Evolutionary conservation across 2,329 filamentous ascomycete species (phyloP), one percentile per base, ranked within the genome.

Genomic region (Triangularia setosa): DNA sequence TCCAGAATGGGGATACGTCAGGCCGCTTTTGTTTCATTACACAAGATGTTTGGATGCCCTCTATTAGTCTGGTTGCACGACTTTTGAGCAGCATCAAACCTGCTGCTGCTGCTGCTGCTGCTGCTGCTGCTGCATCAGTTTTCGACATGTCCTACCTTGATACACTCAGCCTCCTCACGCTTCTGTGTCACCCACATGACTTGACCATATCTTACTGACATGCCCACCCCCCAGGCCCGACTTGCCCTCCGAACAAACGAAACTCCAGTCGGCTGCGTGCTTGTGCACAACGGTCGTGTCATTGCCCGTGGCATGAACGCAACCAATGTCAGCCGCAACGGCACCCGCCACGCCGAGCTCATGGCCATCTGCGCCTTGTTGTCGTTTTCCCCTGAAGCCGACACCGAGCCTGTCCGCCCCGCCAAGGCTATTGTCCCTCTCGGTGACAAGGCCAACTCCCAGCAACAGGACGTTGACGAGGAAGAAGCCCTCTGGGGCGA

Each of bases 281-380:
- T 99, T 61, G 93, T 98, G 23, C 85, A 93, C 74, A 79, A 91
- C 27, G 89, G 87, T 69, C 83, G 87, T 70, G 84, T 97, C 68
- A 93, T 99, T 69, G 93, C 92, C 52, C 86, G 85, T 68, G 95
- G 95, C 67, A 97, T 97, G 91, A 99, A 99, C 73, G 95, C 96
- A 68, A 99, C 95, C 61, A 99, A 97, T 73, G 84, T 91, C 70
- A 95, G 91, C 25, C 87, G 94, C 57, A 88, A 96, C 80, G 95
- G 95, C 54, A 98, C 95, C 56, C 88, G 93, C 25, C 95, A 99
- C 77, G 95, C 95, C 54, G 95, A 99, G 76, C 96, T 98, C 74
- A 89, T 98, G 78, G 95, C 93, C 57, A 83, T 99, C 56, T 81
- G 79, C 18, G 82, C 85, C 21, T 75, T 87, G 12, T 75, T 85